These are phyloP conservation scores for Sechiopsis laciniata DNA, from an alignment of 306 rosid genomes.

Conservation along the genomic window DNA sequence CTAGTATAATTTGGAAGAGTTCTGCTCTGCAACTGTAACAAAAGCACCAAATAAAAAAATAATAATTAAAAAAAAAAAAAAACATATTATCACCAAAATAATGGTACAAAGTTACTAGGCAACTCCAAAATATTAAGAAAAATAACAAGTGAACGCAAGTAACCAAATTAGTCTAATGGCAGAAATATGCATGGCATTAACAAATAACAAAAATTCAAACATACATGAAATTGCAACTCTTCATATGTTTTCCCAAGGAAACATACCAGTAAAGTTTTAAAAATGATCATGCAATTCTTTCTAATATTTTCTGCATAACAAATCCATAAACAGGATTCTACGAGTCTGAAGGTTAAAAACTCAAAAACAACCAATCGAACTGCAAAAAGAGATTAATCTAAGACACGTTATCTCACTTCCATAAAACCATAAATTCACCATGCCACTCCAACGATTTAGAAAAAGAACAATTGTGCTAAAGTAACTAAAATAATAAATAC, in stretches of 20 bases:
- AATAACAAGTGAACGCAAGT: not conserved
- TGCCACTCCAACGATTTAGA: not conserved
- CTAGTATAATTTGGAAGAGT: conserved; percentile 32
- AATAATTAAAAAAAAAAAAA: not conserved
- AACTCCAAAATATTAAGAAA: not conserved
- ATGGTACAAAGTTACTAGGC: not conserved
- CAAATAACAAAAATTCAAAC: not conserved
- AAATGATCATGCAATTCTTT: not conserved
- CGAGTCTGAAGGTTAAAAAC: not conserved
- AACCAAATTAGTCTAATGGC: not conserved
- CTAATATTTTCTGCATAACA: not conserved
- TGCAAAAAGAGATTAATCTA: not conserved
- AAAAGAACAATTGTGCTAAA: not conserved
- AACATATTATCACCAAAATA: not conserved
- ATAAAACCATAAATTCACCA: not conserved
- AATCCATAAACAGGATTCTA: not conserved
- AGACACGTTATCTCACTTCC: not conserved
- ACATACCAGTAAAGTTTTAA: not conserved
- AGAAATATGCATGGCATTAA: not conserved
- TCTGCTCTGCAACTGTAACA: conserved; percentile 52
- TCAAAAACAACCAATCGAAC: not conserved
- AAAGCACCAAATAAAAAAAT: conserved; percentile 20
- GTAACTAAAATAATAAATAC: not conserved
- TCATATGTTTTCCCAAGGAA: not conserved
- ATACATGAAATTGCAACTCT: not conserved